Evolutionary conservation across 1,139 yeast species (phyloP), one percentile per base, ranked within the genome.

Genomic region (Taphrina communis): DNA sequence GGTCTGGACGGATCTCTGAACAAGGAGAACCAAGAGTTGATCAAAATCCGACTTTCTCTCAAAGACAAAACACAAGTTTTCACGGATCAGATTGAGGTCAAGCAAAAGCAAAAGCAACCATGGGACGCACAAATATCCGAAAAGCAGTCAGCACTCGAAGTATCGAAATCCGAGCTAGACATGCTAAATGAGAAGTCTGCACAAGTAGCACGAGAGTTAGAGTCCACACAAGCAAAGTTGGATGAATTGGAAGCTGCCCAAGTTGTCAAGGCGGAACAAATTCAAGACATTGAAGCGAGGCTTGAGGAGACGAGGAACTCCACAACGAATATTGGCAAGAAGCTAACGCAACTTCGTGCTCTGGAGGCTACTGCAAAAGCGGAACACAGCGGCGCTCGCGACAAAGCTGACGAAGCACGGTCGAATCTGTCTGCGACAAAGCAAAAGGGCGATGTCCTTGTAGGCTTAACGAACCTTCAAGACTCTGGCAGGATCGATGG

Each of bases 401-500:
- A 87, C 73, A 85, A 83, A 67, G 84, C 88, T 0, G 84, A 84
- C 65, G 94, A 89, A 57, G 89, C 96, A 0, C 80, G 84, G 59
- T 83, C 84, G 35, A 82, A 88, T 3, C 79, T 87, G 38, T 81
- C 85, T 1, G 85, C 80, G 36, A 80, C 81, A 17, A 87, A 88
- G 74, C 89, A 90, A 71, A 90, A 89, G 75, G 89, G 85, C 73
- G 85, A 86, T 71, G 96, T 94, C 9, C 81, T 93, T 31, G 77
- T 86, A 0, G 90, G 94, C 25, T 82, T 95, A 71, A 80, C 83
- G 70, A 84, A 89, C 72, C 80, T 94, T 58, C 88, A 88, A 68
- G 86, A 87, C 70, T 84, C 96, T 2, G 98, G 98, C 12, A 84
- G 97, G 76, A 85, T 95, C 51, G 81, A 82, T 17, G 99, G 98